Conservation (phyloP, 1,139 yeast species). For the Taphrina communis region DNA sequence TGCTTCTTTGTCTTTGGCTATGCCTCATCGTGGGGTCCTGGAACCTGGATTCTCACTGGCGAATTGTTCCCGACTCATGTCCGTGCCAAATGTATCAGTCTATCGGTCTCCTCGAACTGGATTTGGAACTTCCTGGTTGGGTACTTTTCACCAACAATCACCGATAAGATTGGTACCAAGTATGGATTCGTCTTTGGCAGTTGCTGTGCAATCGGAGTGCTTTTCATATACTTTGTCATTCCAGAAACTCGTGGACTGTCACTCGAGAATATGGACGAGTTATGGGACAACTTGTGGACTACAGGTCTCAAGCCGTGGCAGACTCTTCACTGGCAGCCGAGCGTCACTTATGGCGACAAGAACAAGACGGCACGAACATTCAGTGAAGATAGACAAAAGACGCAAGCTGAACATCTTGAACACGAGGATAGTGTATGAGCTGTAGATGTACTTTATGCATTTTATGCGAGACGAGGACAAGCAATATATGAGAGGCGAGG, state of each 20-base stretch:
- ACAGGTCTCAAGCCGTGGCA: slow-evolving; percentile 15
- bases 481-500: too few species aligned
- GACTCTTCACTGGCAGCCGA: slow-evolving; percentile 14
- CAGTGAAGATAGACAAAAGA: neutral
- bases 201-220: slow-evolving; percentile 53
- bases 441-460: neutral
- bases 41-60: slow-evolving; percentile 75
- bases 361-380: neutral
- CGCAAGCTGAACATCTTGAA: slow-evolving; percentile 6
- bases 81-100: slow-evolving; percentile 74
- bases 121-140: slow-evolving; percentile 75
- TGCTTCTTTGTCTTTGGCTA: slow-evolving; percentile 74
- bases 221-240: slow-evolving; percentile 54
- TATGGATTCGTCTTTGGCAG: slow-evolving; percentile 79
- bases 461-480: too few species aligned
- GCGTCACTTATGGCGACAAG: neutral
- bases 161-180: slow-evolving; percentile 57
- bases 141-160: slow-evolving; percentile 71
- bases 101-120: slow-evolving; percentile 80
- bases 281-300: slow-evolving; percentile 15
- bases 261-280: slow-evolving; percentile 79
- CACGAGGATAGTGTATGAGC: slow-evolving; percentile 3
- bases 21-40: slow-evolving; percentile 83
- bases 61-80: slow-evolving; percentile 74
- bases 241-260: slow-evolving; percentile 92